Conservation (phyloP, 176 grass and related monocot species). For the sorghum (Sorghum bicolor) region Sorghum_bicolor_NCBIv3 NC_012872.2:66806001-66806500, state of each 20-base stretch:
- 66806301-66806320: not conserved
- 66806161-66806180: too few species aligned
- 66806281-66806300: too few species aligned
- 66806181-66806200: too few species aligned
- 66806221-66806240: too few species aligned
- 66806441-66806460: slow-evolving; percentile 99
- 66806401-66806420: slow-evolving; percentile 86
- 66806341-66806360: not conserved
- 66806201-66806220: too few species aligned
- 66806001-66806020: slow-evolving; percentile 82
- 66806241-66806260: too few species aligned
- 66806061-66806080: slow-evolving; percentile 64
- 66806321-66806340: not conserved
- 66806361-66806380: slow-evolving; percentile 85
- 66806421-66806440: slow-evolving; percentile 97
- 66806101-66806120: not conserved
- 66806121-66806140: too few species aligned
- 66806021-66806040: slow-evolving; percentile 96
- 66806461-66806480: slow-evolving; percentile 92
- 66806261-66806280: too few species aligned
- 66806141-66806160: too few species aligned
- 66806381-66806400: slow-evolving; percentile 94
- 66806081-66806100: slow-evolving; percentile 62
- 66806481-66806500: slow-evolving; percentile 59
- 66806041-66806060: slow-evolving; percentile 90